phyloP scores from a whole-genome alignment of 768 basidiomycete species.

The Leccinum broughii region DNA sequence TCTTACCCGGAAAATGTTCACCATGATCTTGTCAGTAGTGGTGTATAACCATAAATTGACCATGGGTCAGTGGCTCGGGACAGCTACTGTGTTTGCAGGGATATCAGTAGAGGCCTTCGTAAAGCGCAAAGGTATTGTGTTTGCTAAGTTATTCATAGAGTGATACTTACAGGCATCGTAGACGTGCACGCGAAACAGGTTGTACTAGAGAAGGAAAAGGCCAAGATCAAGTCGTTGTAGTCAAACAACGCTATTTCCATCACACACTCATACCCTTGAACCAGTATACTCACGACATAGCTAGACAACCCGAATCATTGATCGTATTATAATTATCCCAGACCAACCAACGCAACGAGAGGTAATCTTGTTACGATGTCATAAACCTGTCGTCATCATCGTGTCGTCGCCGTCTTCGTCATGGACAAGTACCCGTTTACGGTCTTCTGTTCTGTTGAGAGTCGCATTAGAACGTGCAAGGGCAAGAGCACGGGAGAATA shows the following conservation, averaged over 20 bases:
- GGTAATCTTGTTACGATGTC: slow-evolving; percentile 1
- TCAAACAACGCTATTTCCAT: neutral
- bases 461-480: neutral
- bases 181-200: slow-evolving; percentile 81
- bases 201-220: slow-evolving; percentile 80
- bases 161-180: slow-evolving; percentile 31
- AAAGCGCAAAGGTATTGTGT: slow-evolving; percentile 73
- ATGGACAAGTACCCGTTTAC: slow-evolving; percentile 42
- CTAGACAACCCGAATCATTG: slow-evolving; percentile 17
- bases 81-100: slow-evolving; percentile 90
- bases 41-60: slow-evolving; percentile 88
- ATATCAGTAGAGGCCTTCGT: slow-evolving; percentile 92
- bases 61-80: slow-evolving; percentile 89
- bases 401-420: slow-evolving; percentile 35
- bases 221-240: slow-evolving; percentile 77
- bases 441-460: slow-evolving; percentile 39
- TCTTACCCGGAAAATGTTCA: slow-evolving; percentile 94
- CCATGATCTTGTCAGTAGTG: slow-evolving; percentile 93
- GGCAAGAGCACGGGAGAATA: neutral
- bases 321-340: slow-evolving; percentile 28
- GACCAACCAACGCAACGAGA: neutral
- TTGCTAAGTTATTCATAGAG: slow-evolving; percentile 3
- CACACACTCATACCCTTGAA: slow-evolving; percentile 14
- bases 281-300: slow-evolving; percentile 17
- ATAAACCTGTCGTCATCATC: slow-evolving; percentile 36